Evolutionary conservation across 345 rosid species (phyloP).

Genomic region (Heritiera fomes): DNA sequence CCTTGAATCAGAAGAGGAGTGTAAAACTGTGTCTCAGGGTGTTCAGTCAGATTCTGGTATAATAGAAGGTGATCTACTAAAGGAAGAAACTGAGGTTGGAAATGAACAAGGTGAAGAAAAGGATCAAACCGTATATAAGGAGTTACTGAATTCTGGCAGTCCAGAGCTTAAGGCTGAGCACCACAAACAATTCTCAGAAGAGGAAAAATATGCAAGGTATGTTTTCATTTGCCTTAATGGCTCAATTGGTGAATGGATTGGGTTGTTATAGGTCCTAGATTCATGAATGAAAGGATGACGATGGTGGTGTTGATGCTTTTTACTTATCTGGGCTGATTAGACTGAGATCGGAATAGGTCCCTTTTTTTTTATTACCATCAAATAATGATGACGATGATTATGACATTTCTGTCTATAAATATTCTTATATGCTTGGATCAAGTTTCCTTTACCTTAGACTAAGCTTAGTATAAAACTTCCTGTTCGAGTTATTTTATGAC

Average conservation of each 20-base stretch:
- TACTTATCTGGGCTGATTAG: not conserved
- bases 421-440: not conserved
- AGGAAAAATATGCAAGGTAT: slow-evolving; percentile 23
- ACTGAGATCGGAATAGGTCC: not conserved
- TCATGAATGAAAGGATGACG: not conserved
- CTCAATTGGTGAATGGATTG: not conserved
- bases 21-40: slow-evolving; percentile 9
- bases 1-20: slow-evolving; percentile 20
- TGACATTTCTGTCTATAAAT: not conserved
- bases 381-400: not conserved
- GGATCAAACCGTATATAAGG: slow-evolving; percentile 10
- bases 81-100: slow-evolving; percentile 19
- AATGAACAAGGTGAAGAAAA: slow-evolving; percentile 11
- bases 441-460: not conserved
- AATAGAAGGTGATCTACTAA: slow-evolving; percentile 19
- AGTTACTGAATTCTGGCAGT: slow-evolving; percentile 9
- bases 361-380: not conserved
- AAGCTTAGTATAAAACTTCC: not conserved
- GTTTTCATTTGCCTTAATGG: not conserved
- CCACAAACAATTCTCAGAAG: not conserved
- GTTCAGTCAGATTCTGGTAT: slow-evolving; percentile 21
- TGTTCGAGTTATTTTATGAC: not conserved
- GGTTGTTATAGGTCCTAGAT: not conserved
- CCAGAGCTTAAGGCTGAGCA: slow-evolving; percentile 14
- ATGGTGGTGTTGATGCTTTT: not conserved